phyloP scores from a whole-genome alignment of 345 rosid species.

The Gossypium herbaceum region DNA sequence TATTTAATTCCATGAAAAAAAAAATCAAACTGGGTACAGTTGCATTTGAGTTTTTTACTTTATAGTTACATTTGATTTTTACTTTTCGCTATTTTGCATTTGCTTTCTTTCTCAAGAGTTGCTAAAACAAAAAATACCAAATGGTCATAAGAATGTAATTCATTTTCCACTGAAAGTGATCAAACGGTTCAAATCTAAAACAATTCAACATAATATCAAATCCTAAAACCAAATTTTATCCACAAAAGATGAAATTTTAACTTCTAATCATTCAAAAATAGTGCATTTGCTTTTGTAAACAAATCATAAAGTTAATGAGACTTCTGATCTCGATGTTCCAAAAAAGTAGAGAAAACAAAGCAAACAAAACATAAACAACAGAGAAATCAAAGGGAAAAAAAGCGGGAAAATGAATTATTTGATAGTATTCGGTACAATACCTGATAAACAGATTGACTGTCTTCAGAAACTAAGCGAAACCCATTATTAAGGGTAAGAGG shows the following conservation, averaged over 20 bases:
- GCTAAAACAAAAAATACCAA: background rate
- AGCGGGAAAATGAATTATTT: background rate
- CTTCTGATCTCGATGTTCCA: too few species aligned
- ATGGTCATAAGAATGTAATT: background rate
- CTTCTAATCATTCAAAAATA: background rate
- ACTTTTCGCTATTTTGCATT: background rate
- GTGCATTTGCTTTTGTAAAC: too few species aligned
- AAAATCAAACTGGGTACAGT: background rate
- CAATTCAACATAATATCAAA: background rate
- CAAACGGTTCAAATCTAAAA: background rate
- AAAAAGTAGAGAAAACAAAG: background rate
- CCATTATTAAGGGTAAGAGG: constrained; percentile 28
- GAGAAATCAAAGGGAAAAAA: background rate
- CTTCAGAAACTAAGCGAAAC: constrained; percentile 37
- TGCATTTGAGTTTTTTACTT: background rate
- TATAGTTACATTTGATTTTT: background rate
- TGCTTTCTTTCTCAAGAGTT: constrained; percentile 1
- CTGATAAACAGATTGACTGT: constrained; percentile 44
- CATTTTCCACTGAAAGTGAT: background rate
- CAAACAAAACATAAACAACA: background rate
- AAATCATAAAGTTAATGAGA: background rate
- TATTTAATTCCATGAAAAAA: background rate
- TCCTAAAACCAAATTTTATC: background rate
- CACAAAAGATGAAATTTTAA: background rate
- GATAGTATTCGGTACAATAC: constrained; percentile 24